A percentile compares a stretch with the other conserved stretches of the same genome.
These are phyloP conservation scores for Globisporangium irregulare DNA, from an alignment of 352 stramenopile species.

Conservation along the genomic window DNA sequence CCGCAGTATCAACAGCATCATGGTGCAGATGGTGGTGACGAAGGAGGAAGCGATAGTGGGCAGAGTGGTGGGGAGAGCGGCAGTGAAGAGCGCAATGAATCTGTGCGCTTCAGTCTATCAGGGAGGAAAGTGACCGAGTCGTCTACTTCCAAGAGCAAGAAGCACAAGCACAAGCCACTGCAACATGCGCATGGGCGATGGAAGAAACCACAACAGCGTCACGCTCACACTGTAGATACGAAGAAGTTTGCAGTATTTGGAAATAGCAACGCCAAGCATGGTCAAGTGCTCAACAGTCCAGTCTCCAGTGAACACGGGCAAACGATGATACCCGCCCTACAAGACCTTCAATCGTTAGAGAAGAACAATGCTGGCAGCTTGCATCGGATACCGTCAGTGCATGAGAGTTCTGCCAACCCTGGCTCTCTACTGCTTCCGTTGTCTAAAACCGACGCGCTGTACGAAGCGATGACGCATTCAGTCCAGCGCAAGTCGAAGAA, in stretches of 20 bases:
- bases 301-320: not conserved
- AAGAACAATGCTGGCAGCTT: not conserved
- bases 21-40: not conserved
- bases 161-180: not conserved
- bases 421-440: not conserved
- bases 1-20: not conserved
- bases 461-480: not conserved
- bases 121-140: not conserved
- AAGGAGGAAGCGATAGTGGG: not conserved
- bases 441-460: not conserved
- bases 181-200: not conserved
- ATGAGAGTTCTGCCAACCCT: not conserved
- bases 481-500: not conserved
- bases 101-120: slow-evolving; percentile 16
- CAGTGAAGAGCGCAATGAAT: slow-evolving; percentile 13
- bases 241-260: not conserved
- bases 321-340: not conserved
- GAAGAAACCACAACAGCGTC: not conserved
- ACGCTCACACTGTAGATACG: not conserved
- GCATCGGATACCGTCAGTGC: not conserved
- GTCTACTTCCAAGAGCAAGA: not conserved
- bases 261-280: not conserved
- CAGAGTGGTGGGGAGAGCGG: not conserved
- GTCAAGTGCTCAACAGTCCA: not conserved
- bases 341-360: not conserved